Conservation (phyloP, 306 rosid genomes). For the Glycine tomentella region DNA sequence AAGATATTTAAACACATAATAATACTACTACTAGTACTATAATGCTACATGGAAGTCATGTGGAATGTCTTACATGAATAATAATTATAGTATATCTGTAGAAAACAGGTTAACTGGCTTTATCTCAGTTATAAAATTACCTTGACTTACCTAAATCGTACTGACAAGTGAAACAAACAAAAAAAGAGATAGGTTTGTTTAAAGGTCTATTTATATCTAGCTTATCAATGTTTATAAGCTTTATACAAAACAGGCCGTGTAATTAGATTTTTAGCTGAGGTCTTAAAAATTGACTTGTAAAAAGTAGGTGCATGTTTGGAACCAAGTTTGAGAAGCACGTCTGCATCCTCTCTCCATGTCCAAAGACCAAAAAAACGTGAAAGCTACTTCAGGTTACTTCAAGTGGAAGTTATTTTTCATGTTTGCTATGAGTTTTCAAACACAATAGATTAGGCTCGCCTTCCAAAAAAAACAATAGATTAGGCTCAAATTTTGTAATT, state of each 20-base stretch:
- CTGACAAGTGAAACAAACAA: not conserved
- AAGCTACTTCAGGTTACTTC: too few relatives aligned
- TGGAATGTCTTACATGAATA: constrained; percentile 17
- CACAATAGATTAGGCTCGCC: too few relatives aligned
- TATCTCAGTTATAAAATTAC: not conserved
- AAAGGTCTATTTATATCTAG: not conserved
- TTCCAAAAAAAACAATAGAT: too few relatives aligned
- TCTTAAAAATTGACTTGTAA: not conserved
- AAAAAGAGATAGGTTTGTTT: not conserved
- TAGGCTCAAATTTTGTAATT: too few relatives aligned
- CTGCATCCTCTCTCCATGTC: not conserved
- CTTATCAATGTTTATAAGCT: not conserved
- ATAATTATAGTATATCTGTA: not conserved
- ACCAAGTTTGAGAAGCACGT: too few relatives aligned
- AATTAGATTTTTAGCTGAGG: too few relatives aligned
- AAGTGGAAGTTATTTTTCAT: too few relatives aligned
- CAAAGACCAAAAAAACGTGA: not conserved
- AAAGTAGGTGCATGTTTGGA: not conserved
- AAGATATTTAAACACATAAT: constrained; percentile 32
- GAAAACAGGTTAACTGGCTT: not conserved
- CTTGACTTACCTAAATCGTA: not conserved
- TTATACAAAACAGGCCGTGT: not conserved
- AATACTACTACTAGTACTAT: constrained; percentile 16
- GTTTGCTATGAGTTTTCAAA: too few relatives aligned
- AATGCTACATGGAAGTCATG: constrained; percentile 24